A percentile compares a stretch with the other conserved stretches of the same genome.
These are phyloP conservation scores for Chlamydomonas incerta DNA, from an alignment of 139 green algal genomes.

Conservation along the genomic window DNA sequence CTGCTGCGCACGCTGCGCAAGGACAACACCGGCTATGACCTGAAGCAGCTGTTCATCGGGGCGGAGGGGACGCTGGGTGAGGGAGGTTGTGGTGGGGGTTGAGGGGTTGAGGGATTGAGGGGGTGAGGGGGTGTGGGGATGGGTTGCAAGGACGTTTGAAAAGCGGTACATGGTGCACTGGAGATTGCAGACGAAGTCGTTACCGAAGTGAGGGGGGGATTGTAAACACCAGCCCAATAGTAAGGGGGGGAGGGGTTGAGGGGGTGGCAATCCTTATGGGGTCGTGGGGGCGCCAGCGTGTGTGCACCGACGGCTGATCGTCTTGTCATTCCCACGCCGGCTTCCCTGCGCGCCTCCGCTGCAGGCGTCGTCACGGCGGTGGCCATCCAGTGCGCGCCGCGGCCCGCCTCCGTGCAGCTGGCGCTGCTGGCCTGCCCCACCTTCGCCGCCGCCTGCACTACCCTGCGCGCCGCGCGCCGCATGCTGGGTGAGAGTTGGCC, in stretches of 20 bases:
- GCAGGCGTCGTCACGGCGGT: slow-evolving; percentile 88
- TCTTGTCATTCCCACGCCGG: no score
- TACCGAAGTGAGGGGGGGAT: no score
- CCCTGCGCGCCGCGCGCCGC: slow-evolving; percentile 71
- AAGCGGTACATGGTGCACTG: no score
- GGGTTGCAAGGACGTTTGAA: no score
- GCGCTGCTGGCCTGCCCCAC: slow-evolving; percentile 75
- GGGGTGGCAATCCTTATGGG: no score
- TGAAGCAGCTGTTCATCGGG: slow-evolving; percentile 99
- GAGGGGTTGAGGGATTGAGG: not conserved
- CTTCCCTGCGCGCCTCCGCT: no score
- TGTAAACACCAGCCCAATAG: no score
- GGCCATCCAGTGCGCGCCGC: slow-evolving; percentile 80
- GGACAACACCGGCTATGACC: slow-evolving; percentile 98
- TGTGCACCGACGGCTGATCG: no score
- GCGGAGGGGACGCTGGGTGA: slow-evolving; percentile 94
- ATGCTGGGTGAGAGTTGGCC: slow-evolving; percentile 90
- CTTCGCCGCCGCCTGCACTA: slow-evolving; percentile 73
- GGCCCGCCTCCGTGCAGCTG: slow-evolving; percentile 77
- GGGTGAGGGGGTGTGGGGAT: no score
- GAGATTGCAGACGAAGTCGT: no score
- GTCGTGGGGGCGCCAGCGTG: no score
- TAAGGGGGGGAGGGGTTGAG: no score
- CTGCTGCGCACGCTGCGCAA: slow-evolving; percentile 87
- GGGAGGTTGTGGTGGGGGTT: not conserved